Evolutionary conservation across 257 asterid genomes (phyloP), one percentile per base, ranked within the genome.

Genomic region (Solanum habrochaites): DNA sequence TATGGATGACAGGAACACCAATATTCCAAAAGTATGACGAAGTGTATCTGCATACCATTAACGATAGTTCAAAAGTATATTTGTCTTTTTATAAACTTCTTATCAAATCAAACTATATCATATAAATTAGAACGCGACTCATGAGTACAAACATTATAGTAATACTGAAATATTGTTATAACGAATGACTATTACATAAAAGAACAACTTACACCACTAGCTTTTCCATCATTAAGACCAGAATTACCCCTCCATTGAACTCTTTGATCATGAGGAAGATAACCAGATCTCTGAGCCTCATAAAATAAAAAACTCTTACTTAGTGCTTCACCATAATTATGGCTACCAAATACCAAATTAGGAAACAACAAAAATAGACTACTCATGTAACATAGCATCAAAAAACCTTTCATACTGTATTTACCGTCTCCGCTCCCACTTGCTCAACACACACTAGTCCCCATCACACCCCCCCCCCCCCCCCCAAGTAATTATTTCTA

Each of bases 211-310:
- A 96, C 99, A 88, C 99, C 99, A 29, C 88, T 97, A 11, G 88
- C 82, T 87, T 94, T 96, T 37, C 99, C 99, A 35, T 97, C 99
- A 16, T 73, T 86, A 45, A 97, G 98, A 83, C 99, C 99, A 77
- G 99, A 97, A 93, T 97, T 88, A 3, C 98, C 96, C 90, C 99
- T 90, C 99, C 99, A 97, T 25, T 88, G 92, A 8, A 97, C 99
- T 83, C 99, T 90, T 31, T 97, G 99, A 90, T 77, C 90, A 23
- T 67, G 86, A 6, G 99, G 99, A 49, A 97, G 91, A 81, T 91
- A 95, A 70, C 99, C 99, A 89, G 99, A 97, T 92, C 99, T 94
- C 92, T 97, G 99, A 67, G 99, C 99, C 88, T 97, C 99, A 75
- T 94, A 96, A 91, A 97, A 97, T 72, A 97, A 95, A 90, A 97